A percentile compares a stretch with the other conserved stretches of the same genome.
These are phyloP conservation scores for Monosporascus sp. DNA, from an alignment of 2,329 filamentous ascomycete genomes.

Conservation along the genomic window DNA sequence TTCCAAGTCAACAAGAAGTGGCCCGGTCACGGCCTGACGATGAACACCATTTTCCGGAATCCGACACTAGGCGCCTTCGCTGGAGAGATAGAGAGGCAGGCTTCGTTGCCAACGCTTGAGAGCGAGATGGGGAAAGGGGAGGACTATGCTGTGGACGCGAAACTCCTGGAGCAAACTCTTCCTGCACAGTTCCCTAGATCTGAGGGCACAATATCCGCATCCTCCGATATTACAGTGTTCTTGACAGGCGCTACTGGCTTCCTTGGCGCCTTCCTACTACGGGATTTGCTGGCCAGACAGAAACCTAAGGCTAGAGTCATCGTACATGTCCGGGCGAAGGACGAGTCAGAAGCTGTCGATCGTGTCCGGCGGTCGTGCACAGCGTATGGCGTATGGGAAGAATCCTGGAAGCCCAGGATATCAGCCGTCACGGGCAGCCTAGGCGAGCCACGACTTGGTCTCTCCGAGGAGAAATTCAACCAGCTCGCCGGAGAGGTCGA, in stretches of 20 bases:
- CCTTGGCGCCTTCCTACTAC: background rate
- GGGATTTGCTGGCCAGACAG: background rate
- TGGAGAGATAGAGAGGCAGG: background rate
- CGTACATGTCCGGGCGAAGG: background rate
- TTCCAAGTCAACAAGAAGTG: constrained; percentile 44
- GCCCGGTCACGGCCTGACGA: background rate
- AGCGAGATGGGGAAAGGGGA: background rate
- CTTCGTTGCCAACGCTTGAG: background rate
- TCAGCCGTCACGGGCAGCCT: background rate
- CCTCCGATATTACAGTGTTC: constrained; percentile 9
- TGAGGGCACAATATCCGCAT: constrained; percentile 52
- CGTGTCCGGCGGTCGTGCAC: background rate
- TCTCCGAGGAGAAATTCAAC: background rate
- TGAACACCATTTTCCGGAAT: background rate
- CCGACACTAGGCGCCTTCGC: background rate
- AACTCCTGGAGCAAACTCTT: background rate
- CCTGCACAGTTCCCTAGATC: constrained; percentile 23
- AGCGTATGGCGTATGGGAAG: background rate
- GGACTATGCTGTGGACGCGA: background rate
- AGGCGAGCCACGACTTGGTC: background rate
- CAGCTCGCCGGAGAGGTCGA: constrained; percentile 17
- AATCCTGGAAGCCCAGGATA: background rate
- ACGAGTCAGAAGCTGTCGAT: background rate
- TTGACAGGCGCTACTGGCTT: background rate
- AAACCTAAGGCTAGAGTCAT: background rate